These are phyloP conservation scores for Nepenthes mirabilis DNA, from an alignment of 148 eudicot genomes.

Conservation along the genomic window DNA sequence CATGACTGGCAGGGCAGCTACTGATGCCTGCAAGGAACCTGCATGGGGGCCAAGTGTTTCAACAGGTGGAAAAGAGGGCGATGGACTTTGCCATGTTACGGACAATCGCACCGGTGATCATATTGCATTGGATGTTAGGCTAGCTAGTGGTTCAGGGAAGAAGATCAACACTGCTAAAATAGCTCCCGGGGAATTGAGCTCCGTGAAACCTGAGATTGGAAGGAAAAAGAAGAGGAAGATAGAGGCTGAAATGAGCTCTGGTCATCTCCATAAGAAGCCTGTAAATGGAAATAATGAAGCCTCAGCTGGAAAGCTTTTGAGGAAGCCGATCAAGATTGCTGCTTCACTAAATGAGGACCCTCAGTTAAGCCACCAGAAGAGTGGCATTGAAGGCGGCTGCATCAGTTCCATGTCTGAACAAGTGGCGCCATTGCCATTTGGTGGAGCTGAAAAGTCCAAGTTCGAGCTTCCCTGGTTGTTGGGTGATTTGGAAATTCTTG, in stretches of 20 bases:
- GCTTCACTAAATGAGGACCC: not conserved
- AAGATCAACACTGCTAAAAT: not conserved
- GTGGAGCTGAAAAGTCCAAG: slow-evolving; percentile 8
- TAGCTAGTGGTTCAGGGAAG: not conserved
- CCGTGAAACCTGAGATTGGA: slow-evolving; percentile 18
- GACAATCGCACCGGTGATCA: not conserved
- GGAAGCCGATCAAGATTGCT: not conserved
- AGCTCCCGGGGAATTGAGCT: slow-evolving; percentile 1
- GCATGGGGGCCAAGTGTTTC: not conserved
- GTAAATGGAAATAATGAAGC: not conserved
- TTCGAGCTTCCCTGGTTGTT: slow-evolving; percentile 34
- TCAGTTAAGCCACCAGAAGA: not conserved
- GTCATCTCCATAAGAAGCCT: not conserved
- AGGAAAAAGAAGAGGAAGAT: slow-evolving; percentile 36
- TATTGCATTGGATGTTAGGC: too few species aligned
- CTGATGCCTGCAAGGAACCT: slow-evolving; percentile 10
- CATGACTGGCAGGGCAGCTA: not conserved
- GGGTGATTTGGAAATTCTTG: slow-evolving; percentile 48
- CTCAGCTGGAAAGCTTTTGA: not conserved
- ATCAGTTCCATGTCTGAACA: slow-evolving; percentile 14
- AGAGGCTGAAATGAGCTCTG: slow-evolving; percentile 6
- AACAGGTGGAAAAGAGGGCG: not conserved
- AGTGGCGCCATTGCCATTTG: slow-evolving; percentile 7
- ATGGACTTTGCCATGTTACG: not conserved
- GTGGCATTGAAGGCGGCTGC: not conserved